Conservation (phyloP, 2,329 filamentous ascomycete species). For the Aspergillus caelatus region DNA sequence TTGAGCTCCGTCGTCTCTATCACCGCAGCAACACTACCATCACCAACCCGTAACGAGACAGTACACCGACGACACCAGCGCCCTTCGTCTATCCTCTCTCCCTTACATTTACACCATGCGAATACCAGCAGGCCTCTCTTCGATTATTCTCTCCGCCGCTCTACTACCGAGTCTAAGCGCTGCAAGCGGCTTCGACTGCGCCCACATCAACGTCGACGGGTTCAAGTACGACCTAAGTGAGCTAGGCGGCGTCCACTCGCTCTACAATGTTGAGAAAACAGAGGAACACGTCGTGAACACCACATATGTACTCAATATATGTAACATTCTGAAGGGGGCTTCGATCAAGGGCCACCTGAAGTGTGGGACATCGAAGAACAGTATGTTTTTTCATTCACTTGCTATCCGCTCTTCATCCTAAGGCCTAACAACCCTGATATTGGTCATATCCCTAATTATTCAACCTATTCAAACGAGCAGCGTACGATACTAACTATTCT, state of each 20-base stretch:
- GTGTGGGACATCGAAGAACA: conserved; percentile 39
- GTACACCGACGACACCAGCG: not conserved
- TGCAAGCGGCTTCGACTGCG: conserved; percentile 42
- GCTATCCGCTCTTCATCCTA: not conserved
- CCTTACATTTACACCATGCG: conserved; percentile 31
- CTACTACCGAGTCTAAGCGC: conserved; percentile 31
- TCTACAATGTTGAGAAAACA: conserved; percentile 34
- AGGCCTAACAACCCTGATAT: not conserved
- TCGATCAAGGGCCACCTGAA: conserved; percentile 29
- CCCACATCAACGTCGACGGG: conserved; percentile 36
- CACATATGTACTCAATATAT: conserved; percentile 42
- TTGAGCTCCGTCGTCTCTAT: not conserved
- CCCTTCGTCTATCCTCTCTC: conserved; percentile 2
- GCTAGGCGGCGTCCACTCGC: conserved; percentile 41
- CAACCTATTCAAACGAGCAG: not conserved
- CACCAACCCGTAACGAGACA: not conserved
- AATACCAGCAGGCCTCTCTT: conserved; percentile 27
- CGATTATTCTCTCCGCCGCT: conserved; percentile 31
- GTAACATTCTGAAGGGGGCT: conserved; percentile 32
- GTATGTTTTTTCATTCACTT: conserved; percentile 25
- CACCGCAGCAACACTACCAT: not conserved
- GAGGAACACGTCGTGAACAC: conserved; percentile 35
- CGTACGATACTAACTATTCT: not conserved
- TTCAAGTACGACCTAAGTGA: conserved; percentile 44
- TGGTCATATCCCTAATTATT: not conserved